Conservation (phyloP, 2,329 filamentous ascomycete genomes). For the Colletotrichum agaves region DNA sequence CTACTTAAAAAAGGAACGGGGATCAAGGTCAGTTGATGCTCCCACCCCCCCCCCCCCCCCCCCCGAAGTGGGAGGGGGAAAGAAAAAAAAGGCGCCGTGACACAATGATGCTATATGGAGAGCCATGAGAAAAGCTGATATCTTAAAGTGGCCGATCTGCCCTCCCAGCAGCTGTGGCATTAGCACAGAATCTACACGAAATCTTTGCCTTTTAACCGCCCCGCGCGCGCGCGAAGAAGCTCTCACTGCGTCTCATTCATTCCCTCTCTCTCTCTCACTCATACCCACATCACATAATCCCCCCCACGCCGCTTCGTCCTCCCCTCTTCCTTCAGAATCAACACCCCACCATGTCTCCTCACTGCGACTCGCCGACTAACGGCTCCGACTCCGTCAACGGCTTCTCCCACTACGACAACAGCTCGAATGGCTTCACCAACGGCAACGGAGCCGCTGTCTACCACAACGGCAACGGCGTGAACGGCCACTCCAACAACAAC, state of each 20-base stretch:
- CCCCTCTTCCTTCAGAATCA: not conserved
- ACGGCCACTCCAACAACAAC: not conserved
- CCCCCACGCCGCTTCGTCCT: not conserved
- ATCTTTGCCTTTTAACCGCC: slow-evolving; percentile 1
- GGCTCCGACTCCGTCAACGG: slow-evolving; percentile 38
- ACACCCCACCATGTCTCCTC: slow-evolving; percentile 48
- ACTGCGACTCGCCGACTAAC: slow-evolving; percentile 47
- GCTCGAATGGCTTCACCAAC: slow-evolving; percentile 37
- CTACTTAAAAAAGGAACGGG: slow-evolving; percentile 23
- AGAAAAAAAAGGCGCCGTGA: not conserved
- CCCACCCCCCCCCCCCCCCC: slow-evolving; percentile 2
- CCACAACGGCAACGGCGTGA: slow-evolving; percentile 33
- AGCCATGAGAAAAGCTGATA: slow-evolving; percentile 18
- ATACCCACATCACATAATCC: not conserved
- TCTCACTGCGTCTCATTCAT: slow-evolving; percentile 10
- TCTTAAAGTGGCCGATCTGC: slow-evolving; percentile 31
- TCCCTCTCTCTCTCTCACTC: not conserved
- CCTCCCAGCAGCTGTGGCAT: slow-evolving; percentile 11
- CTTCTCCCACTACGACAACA: slow-evolving; percentile 37
- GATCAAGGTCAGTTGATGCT: slow-evolving; percentile 34
- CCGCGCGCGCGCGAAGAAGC: not conserved
- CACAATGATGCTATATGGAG: not conserved
- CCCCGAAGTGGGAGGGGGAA: not conserved
- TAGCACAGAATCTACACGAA: slow-evolving; percentile 15
- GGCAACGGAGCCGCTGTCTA: slow-evolving; percentile 31